Percentiles rank a stretch among this genome's conserved stretches.
Evolutionary conservation across 148 eudicot species (phyloP).

Genomic region (Tetragonia tetragonoides): DNA sequence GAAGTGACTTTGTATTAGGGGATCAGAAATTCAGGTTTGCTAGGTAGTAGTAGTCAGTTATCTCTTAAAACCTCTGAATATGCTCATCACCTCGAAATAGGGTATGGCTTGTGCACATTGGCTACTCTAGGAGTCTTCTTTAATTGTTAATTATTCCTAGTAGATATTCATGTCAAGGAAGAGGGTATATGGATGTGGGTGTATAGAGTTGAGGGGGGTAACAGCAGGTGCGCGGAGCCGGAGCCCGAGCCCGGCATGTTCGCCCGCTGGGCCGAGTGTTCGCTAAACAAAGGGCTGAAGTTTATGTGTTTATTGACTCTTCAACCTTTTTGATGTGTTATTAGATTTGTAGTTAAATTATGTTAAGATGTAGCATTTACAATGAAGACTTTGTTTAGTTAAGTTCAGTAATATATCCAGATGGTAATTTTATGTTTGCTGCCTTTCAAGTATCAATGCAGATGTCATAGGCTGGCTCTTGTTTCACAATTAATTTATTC

Average conservation of each 20-base stretch:
- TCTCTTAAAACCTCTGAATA: neutral
- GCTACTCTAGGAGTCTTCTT: conserved; percentile 13
- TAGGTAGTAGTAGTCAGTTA: conserved; percentile 5
- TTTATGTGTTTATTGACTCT: conserved; percentile 7
- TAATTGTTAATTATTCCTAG: neutral
- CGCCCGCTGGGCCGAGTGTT: no score
- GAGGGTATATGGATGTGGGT: conserved; percentile 15
- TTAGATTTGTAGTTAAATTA: conserved; percentile 14
- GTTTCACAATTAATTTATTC: no score
- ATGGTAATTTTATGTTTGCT: no score
- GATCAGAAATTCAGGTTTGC: neutral
- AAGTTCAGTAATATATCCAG: no score
- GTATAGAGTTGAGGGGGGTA: conserved; percentile 23
- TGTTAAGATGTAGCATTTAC: conserved; percentile 4
- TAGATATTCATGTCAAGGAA: conserved; percentile 9
- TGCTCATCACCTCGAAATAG: conserved; percentile 12
- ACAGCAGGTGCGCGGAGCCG: no score
- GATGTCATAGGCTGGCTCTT: no score
- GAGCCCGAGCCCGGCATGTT: no score
- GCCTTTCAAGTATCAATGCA: no score
- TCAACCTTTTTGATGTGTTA: conserved; percentile 2
- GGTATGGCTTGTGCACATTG: conserved; percentile 16
- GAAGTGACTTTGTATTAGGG: conserved; percentile 1
- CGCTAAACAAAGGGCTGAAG: conserved; percentile 21
- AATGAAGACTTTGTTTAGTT: neutral